phyloP scores from a whole-genome alignment of 306 rosid genomes.

The Ochetophila trinervis region DNA sequence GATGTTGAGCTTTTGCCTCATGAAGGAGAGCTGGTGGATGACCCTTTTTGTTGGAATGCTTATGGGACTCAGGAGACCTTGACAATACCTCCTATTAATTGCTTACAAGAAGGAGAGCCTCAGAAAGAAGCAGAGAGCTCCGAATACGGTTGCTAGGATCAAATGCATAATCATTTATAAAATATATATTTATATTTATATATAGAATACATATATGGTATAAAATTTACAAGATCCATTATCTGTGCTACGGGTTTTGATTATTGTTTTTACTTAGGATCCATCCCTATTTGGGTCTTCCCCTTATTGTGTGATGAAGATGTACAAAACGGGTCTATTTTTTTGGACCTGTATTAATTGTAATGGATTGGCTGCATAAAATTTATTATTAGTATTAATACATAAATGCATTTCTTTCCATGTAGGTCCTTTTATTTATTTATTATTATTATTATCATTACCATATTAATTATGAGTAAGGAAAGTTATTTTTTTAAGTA shows the following conservation, averaged over 20 bases:
- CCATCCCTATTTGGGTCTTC: conserved; percentile 35
- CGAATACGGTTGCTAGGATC: conserved; percentile 43
- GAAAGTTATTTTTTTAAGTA: too few relatives aligned
- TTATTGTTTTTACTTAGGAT: conserved; percentile 1
- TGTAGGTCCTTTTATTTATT: too few relatives aligned
- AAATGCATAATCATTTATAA: conserved; percentile 9
- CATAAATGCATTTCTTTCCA: too few relatives aligned
- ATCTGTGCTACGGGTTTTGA: conserved; percentile 7
- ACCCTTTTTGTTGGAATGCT: conserved; percentile 96
- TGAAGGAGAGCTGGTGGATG: conserved; percentile 73
- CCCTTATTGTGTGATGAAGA: conserved; percentile 32
- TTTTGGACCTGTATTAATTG: not conserved
- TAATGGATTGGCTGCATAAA: not conserved
- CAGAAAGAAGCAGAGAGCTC: conserved; percentile 37
- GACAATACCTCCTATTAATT: conserved; percentile 81
- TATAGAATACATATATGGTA: not conserved
- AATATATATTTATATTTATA: not conserved
- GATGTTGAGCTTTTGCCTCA: conserved; percentile 80
- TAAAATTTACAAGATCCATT: conserved; percentile 12
- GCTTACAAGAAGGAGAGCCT: conserved; percentile 78
- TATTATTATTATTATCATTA: too few relatives aligned
- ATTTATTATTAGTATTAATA: not conserved
- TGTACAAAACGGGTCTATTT: conserved; percentile 4
- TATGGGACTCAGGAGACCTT: conserved; percentile 72
- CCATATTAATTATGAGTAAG: too few relatives aligned